phyloP scores from a whole-genome alignment of 75 land plant species.

The Sequoia sempervirens region DNA sequence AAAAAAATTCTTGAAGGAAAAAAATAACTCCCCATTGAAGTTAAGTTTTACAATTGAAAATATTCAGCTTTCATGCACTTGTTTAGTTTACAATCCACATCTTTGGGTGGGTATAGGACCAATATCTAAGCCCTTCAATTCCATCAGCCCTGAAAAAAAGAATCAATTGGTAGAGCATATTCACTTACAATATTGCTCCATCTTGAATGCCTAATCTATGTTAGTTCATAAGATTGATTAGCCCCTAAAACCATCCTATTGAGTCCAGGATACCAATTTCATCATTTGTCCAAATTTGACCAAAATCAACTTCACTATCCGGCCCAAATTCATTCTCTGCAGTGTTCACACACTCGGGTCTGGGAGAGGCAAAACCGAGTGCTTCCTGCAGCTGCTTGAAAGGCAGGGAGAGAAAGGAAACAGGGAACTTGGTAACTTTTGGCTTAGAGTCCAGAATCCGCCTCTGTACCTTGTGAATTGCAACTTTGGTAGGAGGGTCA shows the following conservation, averaged over 20 bases:
- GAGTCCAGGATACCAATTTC: not conserved
- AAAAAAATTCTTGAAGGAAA: not conserved
- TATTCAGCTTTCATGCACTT: not conserved
- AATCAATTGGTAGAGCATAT: not conserved
- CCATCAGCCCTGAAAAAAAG: not conserved
- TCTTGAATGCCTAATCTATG: not conserved
- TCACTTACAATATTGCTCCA: not conserved
- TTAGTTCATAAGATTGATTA: not conserved
- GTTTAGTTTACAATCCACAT: not conserved
- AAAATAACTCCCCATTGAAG: not conserved
- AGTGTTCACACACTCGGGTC: not conserved
- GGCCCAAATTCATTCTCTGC: not conserved
- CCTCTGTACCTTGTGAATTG: slow-evolving; percentile 72
- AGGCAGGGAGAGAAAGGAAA: slow-evolving; percentile 41
- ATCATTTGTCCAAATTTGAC: not conserved
- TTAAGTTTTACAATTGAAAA: not conserved
- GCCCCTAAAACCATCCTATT: not conserved
- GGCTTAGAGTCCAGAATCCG: slow-evolving; percentile 89
- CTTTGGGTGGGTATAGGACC: not conserved
- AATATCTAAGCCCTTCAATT: not conserved
- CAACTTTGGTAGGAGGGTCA: slow-evolving; percentile 75
- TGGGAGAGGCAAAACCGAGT: not conserved
- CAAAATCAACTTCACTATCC: not conserved
- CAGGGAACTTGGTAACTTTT: slow-evolving; percentile 89
- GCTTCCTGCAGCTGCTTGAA: not conserved